Evolutionary conservation across 2,329 filamentous ascomycete genomes (phyloP), one percentile per base, ranked within the genome.

Genomic region (Neofusicoccum kwambonambiense): DNA sequence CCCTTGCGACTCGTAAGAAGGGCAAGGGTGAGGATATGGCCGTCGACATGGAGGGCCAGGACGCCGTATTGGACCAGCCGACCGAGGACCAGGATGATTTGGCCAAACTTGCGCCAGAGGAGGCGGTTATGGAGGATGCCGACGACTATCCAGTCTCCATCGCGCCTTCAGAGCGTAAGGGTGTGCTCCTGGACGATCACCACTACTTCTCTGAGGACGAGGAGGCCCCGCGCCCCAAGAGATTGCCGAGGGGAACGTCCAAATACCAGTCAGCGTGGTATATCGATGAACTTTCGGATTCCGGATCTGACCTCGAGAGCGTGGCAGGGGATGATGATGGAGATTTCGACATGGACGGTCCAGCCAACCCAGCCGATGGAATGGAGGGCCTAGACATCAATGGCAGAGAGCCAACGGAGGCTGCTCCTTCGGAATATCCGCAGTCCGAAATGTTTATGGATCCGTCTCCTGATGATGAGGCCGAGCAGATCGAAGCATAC

Each of bases 241-340:
- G 87, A 67, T 79, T 99, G 22, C 95, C 95, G 0, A 91, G 89
- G 77, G 95, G 95, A 68, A 99, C 95, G 2, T 98, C 95, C 44
- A 87, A 89, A 64, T 98, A 97, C 77, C 95, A 99, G 79, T 86
- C 93, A 22, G 93, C 94, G 9, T 99, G 95, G 95, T 97, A 91
- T 74, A 80, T 99, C 41, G 89, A 87, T 64, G 89, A 93, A 66
- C 84, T 92, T 22, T 95, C 91, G 0, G 92, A 90, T 74, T 92
- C 90, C 8, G 94, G 90, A 47, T 97, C 93, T 0, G 94, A 98
- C 71, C 82, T 92, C 69, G 91, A 83, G 64, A 80, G 80, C 39
- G 74, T 78, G 41, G 76, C 77, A 39, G 78, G 82, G 17, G 89
- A 92, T 52, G 84, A 86, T 0, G 82, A 84, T 34, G 75, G 78